Evolutionary conservation across 352 stramenopile species (phyloP).

Genomic region (Phytophthora pinifolia): DNA sequence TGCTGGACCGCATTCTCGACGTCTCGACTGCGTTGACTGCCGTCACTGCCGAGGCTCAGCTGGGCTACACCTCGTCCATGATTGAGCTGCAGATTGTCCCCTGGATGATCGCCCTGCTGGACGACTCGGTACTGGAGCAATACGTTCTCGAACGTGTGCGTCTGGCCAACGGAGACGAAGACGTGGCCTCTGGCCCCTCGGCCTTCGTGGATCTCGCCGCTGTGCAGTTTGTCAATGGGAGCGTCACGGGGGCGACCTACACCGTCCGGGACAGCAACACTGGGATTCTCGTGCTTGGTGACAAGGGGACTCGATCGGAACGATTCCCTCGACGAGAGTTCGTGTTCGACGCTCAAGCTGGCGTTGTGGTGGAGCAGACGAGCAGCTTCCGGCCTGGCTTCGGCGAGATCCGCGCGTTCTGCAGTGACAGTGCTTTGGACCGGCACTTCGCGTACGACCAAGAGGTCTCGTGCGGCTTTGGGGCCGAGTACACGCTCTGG

Average conservation of each 20-base stretch:
- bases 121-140: constrained; percentile 34
- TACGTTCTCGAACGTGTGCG: constrained; percentile 37
- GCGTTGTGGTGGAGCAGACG: constrained; percentile 7
- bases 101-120: constrained; percentile 46
- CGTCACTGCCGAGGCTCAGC: constrained; percentile 6
- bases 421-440: constrained; percentile 29
- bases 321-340: constrained; percentile 30
- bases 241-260: constrained; percentile 34
- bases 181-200: background rate
- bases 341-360: constrained; percentile 22
- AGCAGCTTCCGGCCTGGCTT: constrained; percentile 33
- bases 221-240: constrained; percentile 51
- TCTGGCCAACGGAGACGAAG: constrained; percentile 10
- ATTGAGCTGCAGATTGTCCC: constrained; percentile 32
- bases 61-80: constrained; percentile 17
- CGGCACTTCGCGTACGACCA: constrained; percentile 37
- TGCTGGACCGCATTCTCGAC: constrained; percentile 7
- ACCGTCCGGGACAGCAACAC: constrained; percentile 14
- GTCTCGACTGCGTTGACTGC: constrained; percentile 9
- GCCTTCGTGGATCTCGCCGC: constrained; percentile 33
- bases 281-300: constrained; percentile 10
- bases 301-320: constrained; percentile 45
- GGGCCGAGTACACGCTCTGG: constrained; percentile 26
- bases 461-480: constrained; percentile 22
- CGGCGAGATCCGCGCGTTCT: constrained; percentile 49